phyloP scores from a whole-genome alignment of 805 yeast species.

The Clavispora asparagi region DNA sequence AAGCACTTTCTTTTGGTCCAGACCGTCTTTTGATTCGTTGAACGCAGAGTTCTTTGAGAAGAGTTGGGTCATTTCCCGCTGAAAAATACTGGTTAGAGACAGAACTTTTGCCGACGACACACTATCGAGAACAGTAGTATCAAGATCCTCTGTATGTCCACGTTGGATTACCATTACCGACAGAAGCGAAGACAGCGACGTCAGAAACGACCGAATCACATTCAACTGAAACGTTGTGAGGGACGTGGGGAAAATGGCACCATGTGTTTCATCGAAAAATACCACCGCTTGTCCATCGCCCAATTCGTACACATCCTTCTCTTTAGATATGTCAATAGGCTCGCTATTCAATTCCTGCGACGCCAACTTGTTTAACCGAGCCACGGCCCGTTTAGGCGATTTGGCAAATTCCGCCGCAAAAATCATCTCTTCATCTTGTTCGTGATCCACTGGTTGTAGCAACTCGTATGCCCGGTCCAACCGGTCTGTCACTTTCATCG shows the following conservation, averaged over 20 bases:
- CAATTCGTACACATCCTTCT: constrained; percentile 25
- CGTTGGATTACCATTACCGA: constrained; percentile 48
- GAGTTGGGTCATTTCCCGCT: constrained; percentile 22
- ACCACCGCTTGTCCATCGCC: constrained; percentile 33
- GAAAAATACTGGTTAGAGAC: constrained; percentile 27
- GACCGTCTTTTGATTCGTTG: constrained; percentile 8
- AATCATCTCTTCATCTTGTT: constrained; percentile 9
- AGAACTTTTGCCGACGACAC: constrained; percentile 30
- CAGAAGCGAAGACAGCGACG: constrained; percentile 30
- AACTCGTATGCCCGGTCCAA: constrained; percentile 52
- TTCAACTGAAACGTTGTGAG: constrained; percentile 34
- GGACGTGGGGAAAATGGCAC: constrained; percentile 43
- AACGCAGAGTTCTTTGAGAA: constrained; percentile 16
- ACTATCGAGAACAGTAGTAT: constrained; percentile 26
- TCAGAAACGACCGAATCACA: constrained; percentile 32
- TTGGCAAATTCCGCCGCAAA: constrained; percentile 9
- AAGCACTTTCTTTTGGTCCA: constrained; percentile 8
- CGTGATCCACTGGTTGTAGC: background rate
- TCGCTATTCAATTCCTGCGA: constrained; percentile 6
- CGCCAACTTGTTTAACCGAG: constrained; percentile 15
- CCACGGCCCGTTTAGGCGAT: constrained; percentile 13
- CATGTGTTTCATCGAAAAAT: constrained; percentile 38
- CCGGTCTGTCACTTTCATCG: constrained; percentile 43
- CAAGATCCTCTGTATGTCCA: constrained; percentile 40
- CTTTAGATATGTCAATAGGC: constrained; percentile 17